Base-by-base conservation (phyloP, 129 eudicot species). In the Heracleum sosnowskyi region DNA sequence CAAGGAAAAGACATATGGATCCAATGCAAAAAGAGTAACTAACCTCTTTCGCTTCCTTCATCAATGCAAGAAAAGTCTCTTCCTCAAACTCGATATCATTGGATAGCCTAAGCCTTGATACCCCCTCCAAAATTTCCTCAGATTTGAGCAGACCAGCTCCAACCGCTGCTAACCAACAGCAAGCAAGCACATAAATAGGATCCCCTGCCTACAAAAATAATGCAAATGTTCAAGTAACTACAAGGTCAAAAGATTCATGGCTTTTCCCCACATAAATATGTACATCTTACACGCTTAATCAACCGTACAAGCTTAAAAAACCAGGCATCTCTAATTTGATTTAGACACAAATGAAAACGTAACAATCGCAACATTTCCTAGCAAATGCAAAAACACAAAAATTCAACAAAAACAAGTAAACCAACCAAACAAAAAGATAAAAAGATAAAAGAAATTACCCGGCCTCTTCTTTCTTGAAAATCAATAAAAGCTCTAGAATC, bases 131-230 rank as follows among this genome's bases (percentile, higher is more conserved):
- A 62, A 95, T 95, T 86, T 95, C 98, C 87, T 95, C 98, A 11
- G 98, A 90, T 80, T 95, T 95, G 39, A 95, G 90, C 79, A 95
- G 82, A 64, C 98, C 98, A 75, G 98, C 98, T 66, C 98, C 98
- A 37, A 95, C 78, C 26, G 98, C 97, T 74, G 98, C 98, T 86
- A 95, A 74, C 98, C 98, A 95, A 70, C 98, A 95, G 85, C 97
- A 95, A 62, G 90, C 80, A 82, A 95, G 80, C 77, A 95, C 98
- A 76, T 95, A 86, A 44, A 91, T 66, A 49, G 98, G 92, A 64
- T 95, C 98, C 53, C 98, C 98, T 81, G 92, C 86, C 98, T 95
- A 57, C 81, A 40, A 42, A 62, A 83, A 60, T 60, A 47, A 74
- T 8, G 47, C 42, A 80, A 76, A 57, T 74, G 39, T n/a, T 16